phyloP scores from a whole-genome alignment of 495 filamentous ascomycete genomes.

The Hypoxylon lenormandii region DNA sequence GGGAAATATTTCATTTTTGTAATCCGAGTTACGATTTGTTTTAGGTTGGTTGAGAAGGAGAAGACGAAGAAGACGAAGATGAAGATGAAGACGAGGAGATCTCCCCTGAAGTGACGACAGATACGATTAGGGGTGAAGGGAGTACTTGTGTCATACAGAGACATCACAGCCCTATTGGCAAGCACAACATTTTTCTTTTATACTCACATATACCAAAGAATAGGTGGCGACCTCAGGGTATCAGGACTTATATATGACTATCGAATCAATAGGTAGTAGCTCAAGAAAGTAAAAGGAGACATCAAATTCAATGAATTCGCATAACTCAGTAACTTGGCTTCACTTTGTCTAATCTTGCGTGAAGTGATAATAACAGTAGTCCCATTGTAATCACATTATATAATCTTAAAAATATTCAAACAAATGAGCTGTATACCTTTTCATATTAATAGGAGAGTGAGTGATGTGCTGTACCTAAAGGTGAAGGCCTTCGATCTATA shows the following conservation, averaged over 20 bases:
- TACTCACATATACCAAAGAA: constrained; percentile 8
- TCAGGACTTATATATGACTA: background rate
- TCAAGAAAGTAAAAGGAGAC: constrained; percentile 14
- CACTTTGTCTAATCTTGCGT: no score
- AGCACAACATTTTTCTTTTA: constrained; percentile 20
- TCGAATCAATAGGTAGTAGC: constrained; percentile 8
- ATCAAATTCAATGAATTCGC: background rate
- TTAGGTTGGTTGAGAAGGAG: background rate
- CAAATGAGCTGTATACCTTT: no score
- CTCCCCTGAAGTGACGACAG: constrained; percentile 16
- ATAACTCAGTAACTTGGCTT: no score
- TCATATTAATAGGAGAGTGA: no score
- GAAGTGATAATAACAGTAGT: no score
- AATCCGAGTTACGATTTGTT: constrained; percentile 1
- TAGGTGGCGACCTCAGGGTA: background rate
- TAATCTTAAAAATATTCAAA: no score
- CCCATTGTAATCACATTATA: no score
- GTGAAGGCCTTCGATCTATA: background rate
- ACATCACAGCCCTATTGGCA: constrained; percentile 10
- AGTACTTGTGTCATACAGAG: background rate
- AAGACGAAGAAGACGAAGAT: constrained; percentile 10
- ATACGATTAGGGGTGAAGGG: constrained; percentile 30
- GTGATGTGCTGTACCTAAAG: no score
- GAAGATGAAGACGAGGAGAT: constrained; percentile 15
- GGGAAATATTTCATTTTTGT: constrained; percentile 17